Evolutionary conservation across 192 early-diverging fungal genomes (phyloP).

Genomic region (Backusella mclennaniae): DNA sequence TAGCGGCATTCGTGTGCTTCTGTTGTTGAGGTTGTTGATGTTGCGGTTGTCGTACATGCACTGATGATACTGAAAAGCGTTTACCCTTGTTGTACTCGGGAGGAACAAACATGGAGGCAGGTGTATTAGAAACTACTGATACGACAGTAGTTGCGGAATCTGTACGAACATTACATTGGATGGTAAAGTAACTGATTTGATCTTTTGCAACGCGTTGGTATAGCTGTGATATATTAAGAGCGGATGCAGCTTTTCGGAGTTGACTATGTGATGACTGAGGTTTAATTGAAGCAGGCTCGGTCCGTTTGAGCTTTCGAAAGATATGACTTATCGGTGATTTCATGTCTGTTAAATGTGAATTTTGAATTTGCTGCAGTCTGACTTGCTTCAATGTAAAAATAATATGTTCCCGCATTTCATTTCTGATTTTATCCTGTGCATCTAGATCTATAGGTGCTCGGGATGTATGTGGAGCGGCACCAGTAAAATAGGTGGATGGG

Average conservation of each 20-base stretch:
- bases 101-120: neutral
- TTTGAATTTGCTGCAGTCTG: conserved; percentile 3
- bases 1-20: neutral
- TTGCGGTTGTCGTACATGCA: neutral
- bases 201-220: conserved; percentile 32
- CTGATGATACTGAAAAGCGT: neutral
- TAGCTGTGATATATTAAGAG: conserved; percentile 19
- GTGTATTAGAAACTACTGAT: neutral
- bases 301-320: conserved; percentile 16
- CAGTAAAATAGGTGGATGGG: conserved; percentile 27
- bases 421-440: conserved; percentile 17
- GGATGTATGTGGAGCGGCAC: conserved; percentile 10
- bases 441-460: conserved; percentile 9
- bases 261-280: neutral
- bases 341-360: conserved; percentile 5
- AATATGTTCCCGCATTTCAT: conserved; percentile 26
- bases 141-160: conserved; percentile 1
- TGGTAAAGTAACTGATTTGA: conserved; percentile 27
- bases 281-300: neutral
- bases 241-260: conserved; percentile 10
- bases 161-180: conserved; percentile 10
- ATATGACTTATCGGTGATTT: conserved; percentile 20
- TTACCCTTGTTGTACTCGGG: neutral
- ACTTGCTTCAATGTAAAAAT: conserved; percentile 14
- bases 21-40: neutral